Evolutionary conservation across 352 stramenopile species (phyloP).

Genomic region (Phytophthora citricola): DNA sequence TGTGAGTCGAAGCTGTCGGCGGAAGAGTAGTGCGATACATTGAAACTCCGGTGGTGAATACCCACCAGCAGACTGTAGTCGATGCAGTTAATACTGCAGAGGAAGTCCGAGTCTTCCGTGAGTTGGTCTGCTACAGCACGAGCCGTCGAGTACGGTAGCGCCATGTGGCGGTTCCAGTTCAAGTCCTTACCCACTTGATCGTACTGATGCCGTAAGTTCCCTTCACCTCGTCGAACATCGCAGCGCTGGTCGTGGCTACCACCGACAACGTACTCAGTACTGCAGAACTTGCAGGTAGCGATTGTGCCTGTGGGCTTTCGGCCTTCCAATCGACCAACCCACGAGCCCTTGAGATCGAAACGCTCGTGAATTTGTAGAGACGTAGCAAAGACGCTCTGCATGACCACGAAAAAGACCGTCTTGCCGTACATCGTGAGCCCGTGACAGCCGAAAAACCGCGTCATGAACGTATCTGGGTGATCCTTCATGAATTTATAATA

Average conservation of each 20-base stretch:
- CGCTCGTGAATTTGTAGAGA: slow-evolving; percentile 82
- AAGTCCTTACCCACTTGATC: slow-evolving; percentile 86
- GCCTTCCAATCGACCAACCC: slow-evolving; percentile 80
- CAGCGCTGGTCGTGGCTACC: slow-evolving; percentile 77
- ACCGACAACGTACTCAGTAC: slow-evolving; percentile 65
- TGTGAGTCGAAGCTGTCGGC: slow-evolving; percentile 53
- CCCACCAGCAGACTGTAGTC: slow-evolving; percentile 96
- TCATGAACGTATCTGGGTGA: slow-evolving; percentile 83
- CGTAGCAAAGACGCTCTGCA: slow-evolving; percentile 87
- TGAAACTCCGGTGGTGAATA: slow-evolving; percentile 92
- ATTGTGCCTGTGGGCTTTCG: slow-evolving; percentile 75
- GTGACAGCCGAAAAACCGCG: slow-evolving; percentile 81
- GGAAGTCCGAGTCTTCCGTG: slow-evolving; percentile 88
- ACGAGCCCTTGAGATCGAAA: slow-evolving; percentile 87
- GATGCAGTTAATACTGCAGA: slow-evolving; percentile 94
- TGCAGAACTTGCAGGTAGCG: slow-evolving; percentile 80
- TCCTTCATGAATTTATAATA: slow-evolving; percentile 76
- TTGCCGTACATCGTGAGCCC: slow-evolving; percentile 88
- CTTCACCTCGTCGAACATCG: slow-evolving; percentile 64
- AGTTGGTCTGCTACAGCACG: slow-evolving; percentile 77
- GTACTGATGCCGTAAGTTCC: slow-evolving; percentile 77
- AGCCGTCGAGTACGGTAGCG: slow-evolving; percentile 58
- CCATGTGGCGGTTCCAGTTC: slow-evolving; percentile 88
- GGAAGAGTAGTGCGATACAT: slow-evolving; percentile 76
- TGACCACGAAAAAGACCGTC: slow-evolving; percentile 86